phyloP scores from a whole-genome alignment of 768 basidiomycete genomes.

The Leccinum olivaceopallidum region DNA sequence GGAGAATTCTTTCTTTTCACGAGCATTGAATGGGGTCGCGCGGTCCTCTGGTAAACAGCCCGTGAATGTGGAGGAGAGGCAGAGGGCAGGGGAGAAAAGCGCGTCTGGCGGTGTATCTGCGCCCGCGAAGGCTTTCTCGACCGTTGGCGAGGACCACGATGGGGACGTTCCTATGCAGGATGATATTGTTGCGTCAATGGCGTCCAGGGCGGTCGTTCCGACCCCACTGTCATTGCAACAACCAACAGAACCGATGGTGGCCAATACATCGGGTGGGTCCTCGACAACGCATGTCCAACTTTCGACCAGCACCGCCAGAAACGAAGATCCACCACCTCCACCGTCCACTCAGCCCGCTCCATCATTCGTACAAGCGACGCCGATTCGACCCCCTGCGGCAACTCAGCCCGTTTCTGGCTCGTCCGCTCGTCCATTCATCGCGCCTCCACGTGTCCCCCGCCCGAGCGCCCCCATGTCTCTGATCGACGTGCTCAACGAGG shows the following conservation, averaged over 20 bases:
- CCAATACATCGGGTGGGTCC: background rate
- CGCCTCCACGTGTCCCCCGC: conserved; percentile 25
- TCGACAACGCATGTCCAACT: background rate
- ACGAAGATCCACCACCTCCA: background rate
- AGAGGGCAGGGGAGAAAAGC: background rate
- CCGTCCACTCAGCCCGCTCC: background rate
- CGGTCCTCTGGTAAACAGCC: conserved; percentile 1
- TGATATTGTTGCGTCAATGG: background rate
- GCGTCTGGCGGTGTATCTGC: background rate
- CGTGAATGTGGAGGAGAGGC: background rate
- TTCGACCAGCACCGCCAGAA: background rate
- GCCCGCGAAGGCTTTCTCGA: background rate
- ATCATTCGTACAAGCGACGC: background rate
- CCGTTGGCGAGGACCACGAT: background rate
- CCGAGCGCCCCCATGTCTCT: conserved; percentile 18
- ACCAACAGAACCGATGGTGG: background rate
- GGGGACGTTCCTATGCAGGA: conserved; percentile 11
- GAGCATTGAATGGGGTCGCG: conserved; percentile 13
- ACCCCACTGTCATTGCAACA: background rate
- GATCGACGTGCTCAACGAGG: conserved; percentile 22
- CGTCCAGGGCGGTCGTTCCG: background rate
- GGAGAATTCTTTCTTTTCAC: conserved; percentile 28
- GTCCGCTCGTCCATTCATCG: conserved; percentile 17
- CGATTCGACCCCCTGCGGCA: background rate
- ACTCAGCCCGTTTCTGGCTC: conserved; percentile 3